These are phyloP conservation scores for Tephrocybe rancida DNA, from an alignment of 768 basidiomycete genomes.

Conservation along the genomic window DNA sequence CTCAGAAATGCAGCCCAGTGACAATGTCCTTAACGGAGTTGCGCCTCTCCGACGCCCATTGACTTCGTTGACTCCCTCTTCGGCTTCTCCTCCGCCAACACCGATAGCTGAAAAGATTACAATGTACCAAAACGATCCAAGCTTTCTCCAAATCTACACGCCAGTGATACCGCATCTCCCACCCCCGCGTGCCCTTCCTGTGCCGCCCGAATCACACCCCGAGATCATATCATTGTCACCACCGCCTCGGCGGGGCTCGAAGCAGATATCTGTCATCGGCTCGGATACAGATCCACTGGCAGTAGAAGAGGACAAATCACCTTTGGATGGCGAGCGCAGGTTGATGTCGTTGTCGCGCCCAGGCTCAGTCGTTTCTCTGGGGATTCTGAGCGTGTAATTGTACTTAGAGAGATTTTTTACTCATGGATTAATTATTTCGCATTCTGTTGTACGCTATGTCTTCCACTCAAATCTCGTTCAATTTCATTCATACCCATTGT, in stretches of 20 bases:
- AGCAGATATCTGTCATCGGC: constrained; percentile 40
- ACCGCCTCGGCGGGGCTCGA: constrained; percentile 63
- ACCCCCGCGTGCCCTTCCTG: constrained; percentile 28
- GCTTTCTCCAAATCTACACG: constrained; percentile 59
- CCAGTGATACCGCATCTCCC: constrained; percentile 42
- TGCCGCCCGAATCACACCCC: constrained; percentile 25
- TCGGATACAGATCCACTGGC: constrained; percentile 26
- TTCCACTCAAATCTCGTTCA: neutral
- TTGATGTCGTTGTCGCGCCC: constrained; percentile 46
- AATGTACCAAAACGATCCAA: constrained; percentile 50
- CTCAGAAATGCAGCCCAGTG: neutral
- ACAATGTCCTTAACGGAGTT: constrained; percentile 1
- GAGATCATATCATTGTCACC: constrained; percentile 59
- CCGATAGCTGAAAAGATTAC: constrained; percentile 72
- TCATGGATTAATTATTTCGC: constrained; percentile 1
- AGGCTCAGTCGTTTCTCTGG: constrained; percentile 57
- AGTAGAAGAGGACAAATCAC: constrained; percentile 27
- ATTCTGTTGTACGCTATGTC: constrained; percentile 8
- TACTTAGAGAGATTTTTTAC: neutral
- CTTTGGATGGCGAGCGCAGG: constrained; percentile 30
- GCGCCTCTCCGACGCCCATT: constrained; percentile 7
- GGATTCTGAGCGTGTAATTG: constrained; percentile 43
- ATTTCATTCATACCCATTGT: neutral
- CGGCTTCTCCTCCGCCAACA: constrained; percentile 38
- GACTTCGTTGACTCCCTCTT: neutral